A percentile compares a stretch with the other conserved stretches of the same genome.
phyloP scores from a whole-genome alignment of 2,329 filamentous ascomycete genomes.

The Clonostachys sp. region DNA sequence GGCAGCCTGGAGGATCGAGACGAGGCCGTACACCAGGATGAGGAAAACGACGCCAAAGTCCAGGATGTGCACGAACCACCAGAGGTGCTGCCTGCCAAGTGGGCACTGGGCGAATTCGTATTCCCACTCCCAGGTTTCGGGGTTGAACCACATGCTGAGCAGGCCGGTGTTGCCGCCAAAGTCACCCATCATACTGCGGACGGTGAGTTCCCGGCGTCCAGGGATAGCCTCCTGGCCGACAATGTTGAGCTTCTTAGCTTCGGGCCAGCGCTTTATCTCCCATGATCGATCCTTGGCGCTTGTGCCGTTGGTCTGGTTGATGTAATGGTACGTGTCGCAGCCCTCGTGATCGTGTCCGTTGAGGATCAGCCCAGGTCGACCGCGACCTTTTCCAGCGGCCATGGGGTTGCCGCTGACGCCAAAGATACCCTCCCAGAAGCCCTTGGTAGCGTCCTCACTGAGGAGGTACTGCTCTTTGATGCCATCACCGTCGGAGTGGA shows the following conservation, averaged over 20 bases:
- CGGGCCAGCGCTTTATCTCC: constrained; percentile 43
- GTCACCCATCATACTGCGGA: constrained; percentile 97
- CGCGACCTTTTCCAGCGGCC: constrained; percentile 57
- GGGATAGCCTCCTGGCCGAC: constrained; percentile 40
- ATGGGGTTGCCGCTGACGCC: constrained; percentile 63
- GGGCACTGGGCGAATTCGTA: constrained; percentile 77
- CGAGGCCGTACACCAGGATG: constrained; percentile 14
- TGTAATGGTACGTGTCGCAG: constrained; percentile 83
- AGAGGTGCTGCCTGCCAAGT: constrained; percentile 82
- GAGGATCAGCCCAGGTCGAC: constrained; percentile 72
- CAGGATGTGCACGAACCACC: constrained; percentile 85
- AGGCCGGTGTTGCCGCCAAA: constrained; percentile 90
- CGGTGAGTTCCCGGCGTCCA: constrained; percentile 81
- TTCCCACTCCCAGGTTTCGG: constrained; percentile 67
- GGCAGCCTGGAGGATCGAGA: constrained; percentile 13
- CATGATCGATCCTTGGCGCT: constrained; percentile 35
- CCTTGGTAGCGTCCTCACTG: constrained; percentile 64
- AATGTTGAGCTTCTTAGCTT: constrained; percentile 34
- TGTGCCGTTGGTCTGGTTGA: constrained; percentile 55
- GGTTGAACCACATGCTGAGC: constrained; percentile 85
- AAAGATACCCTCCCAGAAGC: constrained; percentile 80
- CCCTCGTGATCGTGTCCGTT: constrained; percentile 96
- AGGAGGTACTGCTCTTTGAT: constrained; percentile 91
- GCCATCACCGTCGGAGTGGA: constrained; percentile 63
- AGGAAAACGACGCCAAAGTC: constrained; percentile 46